Conservation (phyloP, 371 early-diverging fungal species). For the Choanephora cucurbitarum region DNA sequence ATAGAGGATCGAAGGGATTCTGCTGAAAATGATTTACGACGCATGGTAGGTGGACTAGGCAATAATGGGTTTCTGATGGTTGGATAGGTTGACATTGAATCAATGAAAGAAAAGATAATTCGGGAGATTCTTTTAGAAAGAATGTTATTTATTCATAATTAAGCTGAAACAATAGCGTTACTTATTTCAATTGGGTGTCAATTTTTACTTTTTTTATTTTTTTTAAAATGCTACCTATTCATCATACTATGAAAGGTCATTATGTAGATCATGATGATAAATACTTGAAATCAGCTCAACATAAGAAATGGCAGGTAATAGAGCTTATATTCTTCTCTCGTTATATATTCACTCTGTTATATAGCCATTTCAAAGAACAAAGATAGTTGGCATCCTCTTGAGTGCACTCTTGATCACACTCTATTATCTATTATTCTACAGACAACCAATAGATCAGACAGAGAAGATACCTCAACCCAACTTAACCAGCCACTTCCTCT, state of each 20-base stretch:
- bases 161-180: too few species aligned
- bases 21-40: conserved; percentile 16
- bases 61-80: conserved; percentile 28
- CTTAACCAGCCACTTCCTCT: too few species aligned
- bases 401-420: too few species aligned
- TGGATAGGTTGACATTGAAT: conserved; percentile 28
- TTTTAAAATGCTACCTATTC: conserved; percentile 39
- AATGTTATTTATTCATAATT: too few species aligned
- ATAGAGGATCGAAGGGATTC: conserved; percentile 21
- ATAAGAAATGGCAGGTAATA: background rate
- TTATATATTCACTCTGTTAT: too few species aligned
- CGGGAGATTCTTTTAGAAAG: too few species aligned
- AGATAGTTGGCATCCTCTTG: too few species aligned
- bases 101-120: conserved; percentile 1
- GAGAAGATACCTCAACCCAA: too few species aligned
- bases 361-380: too few species aligned
- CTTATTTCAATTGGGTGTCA: background rate
- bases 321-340: background rate
- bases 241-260: conserved; percentile 34
- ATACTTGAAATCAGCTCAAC: conserved; percentile 13
- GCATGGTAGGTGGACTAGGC: conserved; percentile 27
- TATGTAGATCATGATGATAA: conserved; percentile 35
- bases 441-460: background rate
- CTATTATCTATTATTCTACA: background rate
- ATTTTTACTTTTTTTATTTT: conserved; percentile 4